phyloP scores from a whole-genome alignment of 805 yeast genomes.

The Wickerhamomyces queroliae region DNA sequence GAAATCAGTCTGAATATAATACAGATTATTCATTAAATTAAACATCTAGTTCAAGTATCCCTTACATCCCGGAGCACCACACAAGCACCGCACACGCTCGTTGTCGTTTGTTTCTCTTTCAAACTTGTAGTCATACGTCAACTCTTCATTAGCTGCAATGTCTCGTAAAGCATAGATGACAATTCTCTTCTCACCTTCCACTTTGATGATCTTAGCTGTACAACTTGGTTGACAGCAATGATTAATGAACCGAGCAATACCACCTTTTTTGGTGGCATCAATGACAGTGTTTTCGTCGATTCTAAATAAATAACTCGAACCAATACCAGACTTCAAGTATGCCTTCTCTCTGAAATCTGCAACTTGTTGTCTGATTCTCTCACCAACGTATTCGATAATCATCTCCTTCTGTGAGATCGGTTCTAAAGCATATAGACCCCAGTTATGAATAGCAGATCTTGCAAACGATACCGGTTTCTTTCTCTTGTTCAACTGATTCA shows the following conservation, averaged over 20 bases:
- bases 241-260: slow-evolving; percentile 93
- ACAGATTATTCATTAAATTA: not conserved
- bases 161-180: slow-evolving; percentile 91
- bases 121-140: slow-evolving; percentile 94
- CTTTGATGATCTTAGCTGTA: slow-evolving; percentile 93
- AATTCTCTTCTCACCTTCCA: slow-evolving; percentile 88
- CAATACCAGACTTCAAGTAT: slow-evolving; percentile 86
- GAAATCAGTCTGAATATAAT: not conserved
- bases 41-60: slow-evolving; percentile 76
- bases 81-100: slow-evolving; percentile 83
- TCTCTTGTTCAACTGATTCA: slow-evolving; percentile 84
- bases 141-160: slow-evolving; percentile 81
- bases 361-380: slow-evolving; percentile 85
- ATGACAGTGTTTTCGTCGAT: slow-evolving; percentile 92
- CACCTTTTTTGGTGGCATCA: slow-evolving; percentile 97
- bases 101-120: slow-evolving; percentile 86
- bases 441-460: slow-evolving; percentile 92
- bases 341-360: slow-evolving; percentile 89
- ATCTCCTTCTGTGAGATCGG: slow-evolving; percentile 94
- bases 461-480: slow-evolving; percentile 96
- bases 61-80: slow-evolving; percentile 94
- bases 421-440: slow-evolving; percentile 96
- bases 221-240: slow-evolving; percentile 98
- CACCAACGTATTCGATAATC: slow-evolving; percentile 98
- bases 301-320: slow-evolving; percentile 88